These are phyloP conservation scores for Nitzschia putrida DNA, from an alignment of 108 stramenopile genomes.

Conservation along the genomic window DNA sequence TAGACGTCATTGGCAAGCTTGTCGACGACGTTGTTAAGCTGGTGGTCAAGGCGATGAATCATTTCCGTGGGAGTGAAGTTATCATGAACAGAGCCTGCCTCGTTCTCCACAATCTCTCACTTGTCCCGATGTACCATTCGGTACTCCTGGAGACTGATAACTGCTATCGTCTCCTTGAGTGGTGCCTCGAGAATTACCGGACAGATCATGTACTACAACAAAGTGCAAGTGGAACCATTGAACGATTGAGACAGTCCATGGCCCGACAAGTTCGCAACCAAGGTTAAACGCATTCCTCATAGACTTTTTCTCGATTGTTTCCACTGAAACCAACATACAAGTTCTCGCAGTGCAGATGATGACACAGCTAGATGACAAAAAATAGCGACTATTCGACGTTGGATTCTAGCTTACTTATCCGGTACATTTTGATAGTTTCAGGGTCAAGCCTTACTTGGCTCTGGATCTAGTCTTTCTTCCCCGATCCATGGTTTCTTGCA, in stretches of 20 bases:
- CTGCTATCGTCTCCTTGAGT: constrained; percentile 85
- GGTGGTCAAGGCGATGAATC: constrained; percentile 85
- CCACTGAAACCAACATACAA: too few species aligned
- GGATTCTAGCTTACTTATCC: too few species aligned
- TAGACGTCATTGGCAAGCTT: constrained; percentile 70
- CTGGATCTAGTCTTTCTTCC: constrained; percentile 22
- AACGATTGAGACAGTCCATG: constrained; percentile 55
- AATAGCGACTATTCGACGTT: too few species aligned
- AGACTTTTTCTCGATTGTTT: too few species aligned
- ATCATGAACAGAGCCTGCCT: constrained; percentile 92
- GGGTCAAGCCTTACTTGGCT: background rate
- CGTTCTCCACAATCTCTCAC: constrained; percentile 89
- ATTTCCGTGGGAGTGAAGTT: constrained; percentile 85
- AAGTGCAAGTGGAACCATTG: constrained; percentile 80
- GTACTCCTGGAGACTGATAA: constrained; percentile 81
- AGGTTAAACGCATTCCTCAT: background rate
- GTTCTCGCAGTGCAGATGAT: too few species aligned
- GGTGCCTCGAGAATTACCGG: constrained; percentile 82
- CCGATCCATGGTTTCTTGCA: constrained; percentile 42
- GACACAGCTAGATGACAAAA: too few species aligned
- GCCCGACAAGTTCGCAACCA: background rate
- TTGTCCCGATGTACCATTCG: constrained; percentile 75
- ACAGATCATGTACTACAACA: constrained; percentile 85
- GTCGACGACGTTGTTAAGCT: constrained; percentile 70
- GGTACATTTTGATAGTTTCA: background rate